A percentile compares a stretch with the other conserved stretches of the same genome.
These are phyloP conservation scores for Pichia terricola DNA, from an alignment of 1,139 yeast genomes.

Conservation along the genomic window DNA sequence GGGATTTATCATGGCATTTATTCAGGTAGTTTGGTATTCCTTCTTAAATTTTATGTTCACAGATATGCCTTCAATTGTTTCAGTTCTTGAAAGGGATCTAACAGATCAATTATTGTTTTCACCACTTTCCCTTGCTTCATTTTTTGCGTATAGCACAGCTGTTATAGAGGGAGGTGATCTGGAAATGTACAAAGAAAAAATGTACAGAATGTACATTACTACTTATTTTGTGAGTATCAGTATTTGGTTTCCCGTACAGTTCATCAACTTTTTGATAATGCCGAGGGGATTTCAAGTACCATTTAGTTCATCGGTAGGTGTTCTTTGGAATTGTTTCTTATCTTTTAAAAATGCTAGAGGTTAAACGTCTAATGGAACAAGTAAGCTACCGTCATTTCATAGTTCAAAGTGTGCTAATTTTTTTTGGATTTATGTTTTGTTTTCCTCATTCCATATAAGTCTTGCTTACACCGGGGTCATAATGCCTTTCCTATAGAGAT, in stretches of 20 bases:
- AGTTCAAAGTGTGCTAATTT: constrained; percentile 29
- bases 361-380: too few relatives aligned
- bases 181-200: constrained; percentile 53
- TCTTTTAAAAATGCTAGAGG: constrained; percentile 55
- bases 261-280: constrained; percentile 72
- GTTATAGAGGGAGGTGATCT: constrained; percentile 69
- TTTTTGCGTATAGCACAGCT: constrained; percentile 77
- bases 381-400: too few relatives aligned
- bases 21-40: constrained; percentile 85
- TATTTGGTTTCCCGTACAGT: constrained; percentile 95
- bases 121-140: constrained; percentile 71
- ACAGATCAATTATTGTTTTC: constrained; percentile 88
- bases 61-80: constrained; percentile 72
- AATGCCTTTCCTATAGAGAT: too few relatives aligned
- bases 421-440: constrained; percentile 39
- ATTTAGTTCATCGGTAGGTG: constrained; percentile 82
- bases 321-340: constrained; percentile 85
- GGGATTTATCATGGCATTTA: constrained; percentile 78
- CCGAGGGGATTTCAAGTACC: constrained; percentile 84
- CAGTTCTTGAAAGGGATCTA: constrained; percentile 75
- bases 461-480: too few relatives aligned
- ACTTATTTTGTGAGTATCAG: constrained; percentile 73
- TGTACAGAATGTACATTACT: constrained; percentile 57
- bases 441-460: too few relatives aligned
- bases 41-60: constrained; percentile 68